Evolutionary conservation across 306 rosid species (phyloP).

Genomic region (Dryas octopetala): DNA sequence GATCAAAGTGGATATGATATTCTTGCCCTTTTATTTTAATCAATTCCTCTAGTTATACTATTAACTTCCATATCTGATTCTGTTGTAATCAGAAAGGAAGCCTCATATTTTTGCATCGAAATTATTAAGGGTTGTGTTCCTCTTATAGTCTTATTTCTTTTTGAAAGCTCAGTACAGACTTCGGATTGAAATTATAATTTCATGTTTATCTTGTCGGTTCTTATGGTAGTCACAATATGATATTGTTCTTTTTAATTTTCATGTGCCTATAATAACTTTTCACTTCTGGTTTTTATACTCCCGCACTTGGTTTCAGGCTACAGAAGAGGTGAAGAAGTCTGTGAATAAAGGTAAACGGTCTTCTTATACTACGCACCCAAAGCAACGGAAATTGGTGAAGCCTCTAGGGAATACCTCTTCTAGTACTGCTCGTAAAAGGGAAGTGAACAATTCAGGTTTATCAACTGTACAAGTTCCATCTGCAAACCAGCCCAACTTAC

Average conservation of each 20-base stretch:
- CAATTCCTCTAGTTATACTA: neutral
- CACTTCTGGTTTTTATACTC: conserved; percentile 8
- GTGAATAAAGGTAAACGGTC: conserved; percentile 65
- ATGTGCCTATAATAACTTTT: conserved; percentile 22
- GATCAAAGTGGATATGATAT: neutral
- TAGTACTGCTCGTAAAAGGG: conserved; percentile 41
- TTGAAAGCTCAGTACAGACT: neutral
- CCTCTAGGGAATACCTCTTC: conserved; percentile 46
- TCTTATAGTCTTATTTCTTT: neutral
- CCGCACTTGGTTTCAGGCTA: conserved; percentile 48
- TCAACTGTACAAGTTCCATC: conserved; percentile 45
- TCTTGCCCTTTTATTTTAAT: neutral
- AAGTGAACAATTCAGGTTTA: conserved; percentile 45
- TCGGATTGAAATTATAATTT: neutral
- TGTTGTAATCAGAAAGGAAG: neutral
- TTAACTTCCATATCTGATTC: neutral
- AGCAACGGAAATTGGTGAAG: conserved; percentile 46
- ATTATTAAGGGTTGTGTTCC: neutral
- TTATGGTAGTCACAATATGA: neutral
- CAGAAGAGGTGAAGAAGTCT: conserved; percentile 54
- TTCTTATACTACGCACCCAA: conserved; percentile 50
- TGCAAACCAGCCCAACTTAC: conserved; percentile 43
- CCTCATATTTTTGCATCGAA: neutral
- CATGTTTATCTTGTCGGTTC: neutral
- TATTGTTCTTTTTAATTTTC: neutral